Percentiles rank a stretch among this genome's conserved stretches.
Conservation (phyloP, 2,329 filamentous ascomycete species). For the Ilyonectria mors-panacis region DNA sequence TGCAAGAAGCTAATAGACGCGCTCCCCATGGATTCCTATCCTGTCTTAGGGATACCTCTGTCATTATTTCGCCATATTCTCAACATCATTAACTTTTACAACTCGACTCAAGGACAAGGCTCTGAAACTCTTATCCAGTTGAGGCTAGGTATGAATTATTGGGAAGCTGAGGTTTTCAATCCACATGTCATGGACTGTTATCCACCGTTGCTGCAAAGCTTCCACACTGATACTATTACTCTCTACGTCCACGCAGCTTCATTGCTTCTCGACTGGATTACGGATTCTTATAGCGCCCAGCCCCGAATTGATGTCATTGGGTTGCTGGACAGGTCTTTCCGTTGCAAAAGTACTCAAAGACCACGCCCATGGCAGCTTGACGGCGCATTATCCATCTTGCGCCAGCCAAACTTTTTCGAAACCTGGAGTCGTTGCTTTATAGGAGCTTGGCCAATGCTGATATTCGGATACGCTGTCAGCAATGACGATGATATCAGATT, state of each 20-base stretch:
- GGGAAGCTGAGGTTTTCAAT: conserved; percentile 1
- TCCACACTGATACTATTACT: not conserved
- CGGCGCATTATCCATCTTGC: conserved; percentile 2
- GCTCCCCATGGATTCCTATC: not conserved
- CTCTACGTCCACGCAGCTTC: conserved; percentile 22
- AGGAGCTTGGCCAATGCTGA: conserved; percentile 31
- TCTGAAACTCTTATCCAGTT: not conserved
- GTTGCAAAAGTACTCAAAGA: not conserved
- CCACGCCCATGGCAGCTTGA: conserved; percentile 7
- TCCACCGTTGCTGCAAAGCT: not conserved
- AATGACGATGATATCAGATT: conserved; percentile 20
- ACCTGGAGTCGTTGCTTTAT: conserved; percentile 26
- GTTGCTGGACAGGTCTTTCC: no score
- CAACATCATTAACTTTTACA: conserved; percentile 17
- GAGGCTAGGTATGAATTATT: not conserved
- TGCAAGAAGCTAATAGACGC: not conserved
- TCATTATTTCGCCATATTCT: conserved; percentile 16
- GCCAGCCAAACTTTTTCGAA: conserved; percentile 17
- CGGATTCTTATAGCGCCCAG: not conserved
- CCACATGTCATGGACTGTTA: not conserved
- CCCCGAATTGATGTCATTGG: no score
- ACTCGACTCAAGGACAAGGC: not conserved
- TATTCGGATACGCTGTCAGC: conserved; percentile 27
- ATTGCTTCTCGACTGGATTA: conserved; percentile 19
- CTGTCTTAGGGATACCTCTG: conserved; percentile 6